A percentile compares a stretch with the other conserved stretches of the same genome.
Evolutionary conservation across 139 green algal species (phyloP).

Genomic region (Chara braunii): DNA sequence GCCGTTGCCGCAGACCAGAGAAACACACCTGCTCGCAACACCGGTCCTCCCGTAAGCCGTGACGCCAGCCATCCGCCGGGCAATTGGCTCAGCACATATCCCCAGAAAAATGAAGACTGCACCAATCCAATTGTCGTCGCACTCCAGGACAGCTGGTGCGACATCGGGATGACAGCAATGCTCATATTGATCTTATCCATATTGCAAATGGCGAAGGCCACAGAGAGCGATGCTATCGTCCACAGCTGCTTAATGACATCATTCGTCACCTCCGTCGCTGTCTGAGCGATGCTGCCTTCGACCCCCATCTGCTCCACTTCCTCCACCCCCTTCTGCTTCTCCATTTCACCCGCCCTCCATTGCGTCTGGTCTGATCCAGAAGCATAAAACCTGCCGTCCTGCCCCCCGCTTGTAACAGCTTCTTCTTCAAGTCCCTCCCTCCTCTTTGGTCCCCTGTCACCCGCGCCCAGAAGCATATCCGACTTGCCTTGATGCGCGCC

Average conservation of each 20-base stretch:
- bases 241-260: neutral
- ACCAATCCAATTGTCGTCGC: conserved; percentile 72
- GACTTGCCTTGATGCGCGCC: neutral
- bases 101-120: conserved; percentile 96
- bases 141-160: conserved; percentile 82
- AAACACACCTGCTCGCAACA: conserved; percentile 71
- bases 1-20: conserved; percentile 74
- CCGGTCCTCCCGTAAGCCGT: conserved; percentile 1
- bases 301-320: neutral
- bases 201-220: conserved; percentile 93
- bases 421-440: neutral
- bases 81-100: conserved; percentile 83
- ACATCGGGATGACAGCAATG: conserved; percentile 95
- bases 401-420: neutral
- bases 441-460: neutral
- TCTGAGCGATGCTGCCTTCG: neutral
- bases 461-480: neutral
- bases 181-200: conserved; percentile 93
- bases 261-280: neutral
- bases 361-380: neutral
- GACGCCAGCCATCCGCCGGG: too few species aligned
- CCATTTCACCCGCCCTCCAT: neutral
- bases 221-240: conserved; percentile 23
- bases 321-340: neutral
- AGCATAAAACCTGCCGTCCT: neutral